Percentiles rank a stretch among this genome's conserved stretches.
Evolutionary conservation across 164 flowering plant genomes (phyloP).

Genomic region (Tetrastigma voinierianum): DNA sequence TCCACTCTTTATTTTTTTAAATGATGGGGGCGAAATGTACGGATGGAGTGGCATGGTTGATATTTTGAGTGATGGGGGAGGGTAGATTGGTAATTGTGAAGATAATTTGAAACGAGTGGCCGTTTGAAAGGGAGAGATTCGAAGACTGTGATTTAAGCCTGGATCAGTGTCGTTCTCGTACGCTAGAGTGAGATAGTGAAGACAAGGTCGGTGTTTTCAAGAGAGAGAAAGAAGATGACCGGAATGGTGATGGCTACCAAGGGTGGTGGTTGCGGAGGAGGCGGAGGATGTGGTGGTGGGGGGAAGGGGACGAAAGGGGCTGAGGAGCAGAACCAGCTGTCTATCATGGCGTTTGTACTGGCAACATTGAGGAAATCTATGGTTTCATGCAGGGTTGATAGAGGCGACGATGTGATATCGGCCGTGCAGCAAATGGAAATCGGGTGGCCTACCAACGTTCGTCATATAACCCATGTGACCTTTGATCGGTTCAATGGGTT

Average conservation of each 20-base stretch:
- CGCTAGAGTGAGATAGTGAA: slow-evolving; percentile 10
- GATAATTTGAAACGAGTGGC: slow-evolving; percentile 54
- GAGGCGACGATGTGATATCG: slow-evolving; percentile 48
- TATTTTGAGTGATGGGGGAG: neutral
- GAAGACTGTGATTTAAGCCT: slow-evolving; percentile 5
- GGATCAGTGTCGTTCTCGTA: neutral
- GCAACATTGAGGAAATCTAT: slow-evolving; percentile 82
- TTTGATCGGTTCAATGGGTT: slow-evolving; percentile 95
- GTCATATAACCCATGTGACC: slow-evolving; percentile 88
- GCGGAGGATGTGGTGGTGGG: slow-evolving; percentile 9
- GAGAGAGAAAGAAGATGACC: slow-evolving; percentile 68
- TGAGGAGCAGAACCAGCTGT: slow-evolving; percentile 59
- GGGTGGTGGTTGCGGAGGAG: slow-evolving; percentile 59
- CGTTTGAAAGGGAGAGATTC: slow-evolving; percentile 43
- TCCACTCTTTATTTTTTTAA: too few relatives aligned
- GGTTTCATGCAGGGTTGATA: slow-evolving; percentile 78
- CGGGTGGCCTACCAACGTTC: slow-evolving; percentile 93
- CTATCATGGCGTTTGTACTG: slow-evolving; percentile 53
- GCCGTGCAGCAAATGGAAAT: slow-evolving; percentile 66
- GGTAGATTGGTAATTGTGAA: neutral
- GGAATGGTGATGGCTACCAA: slow-evolving; percentile 67
- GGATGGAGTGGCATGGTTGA: neutral
- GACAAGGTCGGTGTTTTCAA: too few relatives aligned
- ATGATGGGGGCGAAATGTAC: too few relatives aligned
- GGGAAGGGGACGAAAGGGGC: slow-evolving; percentile 20